phyloP scores from a whole-genome alignment of 345 rosid species.

The Orychophragmus violaceus region DNA sequence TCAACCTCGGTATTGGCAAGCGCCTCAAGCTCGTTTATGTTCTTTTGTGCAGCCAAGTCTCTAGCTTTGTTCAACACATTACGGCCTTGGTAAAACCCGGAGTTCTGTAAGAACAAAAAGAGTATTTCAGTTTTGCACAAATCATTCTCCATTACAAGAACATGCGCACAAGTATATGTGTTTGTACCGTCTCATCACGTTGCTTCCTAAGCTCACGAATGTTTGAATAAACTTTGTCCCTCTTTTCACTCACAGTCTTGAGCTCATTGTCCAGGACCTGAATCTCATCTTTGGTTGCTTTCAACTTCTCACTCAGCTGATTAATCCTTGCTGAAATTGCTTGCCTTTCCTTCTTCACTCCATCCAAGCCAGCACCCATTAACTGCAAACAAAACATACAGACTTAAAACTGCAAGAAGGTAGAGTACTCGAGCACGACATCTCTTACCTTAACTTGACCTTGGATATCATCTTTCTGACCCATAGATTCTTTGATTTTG shows the following conservation, averaged over 20 bases:
- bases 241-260: constrained; percentile 42
- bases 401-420: too few species aligned
- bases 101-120: constrained; percentile 47
- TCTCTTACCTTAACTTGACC: constrained; percentile 90
- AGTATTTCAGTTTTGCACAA: neutral
- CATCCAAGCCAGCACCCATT: constrained; percentile 82
- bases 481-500: constrained; percentile 81
- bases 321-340: constrained; percentile 53
- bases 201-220: constrained; percentile 55
- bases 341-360: constrained; percentile 82
- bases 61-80: constrained; percentile 46
- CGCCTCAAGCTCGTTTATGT: constrained; percentile 51
- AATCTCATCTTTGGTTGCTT: constrained; percentile 53
- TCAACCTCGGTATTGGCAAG: constrained; percentile 54
- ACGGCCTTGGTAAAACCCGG: constrained; percentile 41
- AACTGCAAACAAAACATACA: constrained; percentile 39
- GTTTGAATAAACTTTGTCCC: constrained; percentile 51
- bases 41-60: constrained; percentile 54
- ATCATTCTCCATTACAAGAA: constrained; percentile 9
- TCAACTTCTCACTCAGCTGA: constrained; percentile 49
- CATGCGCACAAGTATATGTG: neutral
- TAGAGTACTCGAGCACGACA: neutral
- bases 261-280: constrained; percentile 50
- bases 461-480: constrained; percentile 77
- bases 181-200: constrained; percentile 63